Conservation (phyloP, 768 basidiomycete species). For the Krasilnikovozyma curviuscula region DNA sequence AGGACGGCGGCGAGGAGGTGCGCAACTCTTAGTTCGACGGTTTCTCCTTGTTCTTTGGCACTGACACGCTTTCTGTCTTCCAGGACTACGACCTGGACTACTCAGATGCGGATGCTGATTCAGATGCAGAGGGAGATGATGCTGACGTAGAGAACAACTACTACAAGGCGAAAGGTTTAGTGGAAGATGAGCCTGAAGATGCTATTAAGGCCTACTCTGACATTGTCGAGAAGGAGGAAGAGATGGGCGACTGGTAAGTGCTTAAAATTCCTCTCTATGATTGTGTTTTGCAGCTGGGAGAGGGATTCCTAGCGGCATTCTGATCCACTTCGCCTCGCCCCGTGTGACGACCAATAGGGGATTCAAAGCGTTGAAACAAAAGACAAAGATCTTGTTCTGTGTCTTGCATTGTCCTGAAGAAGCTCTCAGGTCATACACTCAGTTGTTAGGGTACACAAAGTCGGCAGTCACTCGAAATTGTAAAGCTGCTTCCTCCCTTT, state of each 20-base stretch:
- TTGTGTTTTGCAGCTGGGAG: background rate
- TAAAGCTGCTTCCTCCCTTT: background rate
- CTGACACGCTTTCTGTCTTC: background rate
- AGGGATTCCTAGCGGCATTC: background rate
- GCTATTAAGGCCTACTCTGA: slow-evolving; percentile 73
- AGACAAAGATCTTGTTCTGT: slow-evolving; percentile 80
- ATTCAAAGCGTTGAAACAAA: slow-evolving; percentile 96
- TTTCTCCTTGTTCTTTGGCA: background rate
- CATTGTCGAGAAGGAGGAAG: slow-evolving; percentile 78
- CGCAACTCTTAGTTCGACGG: slow-evolving; percentile 10
- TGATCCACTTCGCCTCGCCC: background rate
- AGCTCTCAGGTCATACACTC: slow-evolving; percentile 66
- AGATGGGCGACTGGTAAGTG: slow-evolving; percentile 77
- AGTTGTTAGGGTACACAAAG: slow-evolving; percentile 81
- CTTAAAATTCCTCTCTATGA: background rate
- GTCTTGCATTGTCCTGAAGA: slow-evolving; percentile 56
- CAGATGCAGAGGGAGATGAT: slow-evolving; percentile 40
- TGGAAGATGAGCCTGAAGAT: slow-evolving; percentile 74
- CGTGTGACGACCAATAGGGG: slow-evolving; percentile 43
- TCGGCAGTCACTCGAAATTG: slow-evolving; percentile 74
- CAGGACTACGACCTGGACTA: slow-evolving; percentile 95
- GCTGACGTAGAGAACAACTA: slow-evolving; percentile 96
- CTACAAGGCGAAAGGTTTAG: slow-evolving; percentile 75
- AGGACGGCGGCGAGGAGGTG: slow-evolving; percentile 29
- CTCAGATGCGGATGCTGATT: slow-evolving; percentile 64